Base-by-base conservation (phyloP, 169 alveolate species). In the Plasmodium relictum region DNA sequence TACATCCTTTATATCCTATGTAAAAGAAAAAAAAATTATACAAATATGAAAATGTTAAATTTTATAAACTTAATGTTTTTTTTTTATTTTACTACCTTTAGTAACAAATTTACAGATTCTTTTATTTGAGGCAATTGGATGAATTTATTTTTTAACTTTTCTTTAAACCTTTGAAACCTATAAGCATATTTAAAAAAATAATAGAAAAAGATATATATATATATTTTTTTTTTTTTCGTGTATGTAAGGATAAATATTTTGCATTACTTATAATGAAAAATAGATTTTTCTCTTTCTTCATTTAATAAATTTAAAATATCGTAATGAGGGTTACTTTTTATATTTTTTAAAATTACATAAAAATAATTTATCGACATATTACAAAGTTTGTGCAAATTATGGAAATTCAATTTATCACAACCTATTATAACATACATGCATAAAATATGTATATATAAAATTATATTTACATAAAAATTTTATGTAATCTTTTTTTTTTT, bases 301-400 rank as follows among this genome's bases (percentile, higher is more conserved):
- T 56, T 76, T 24, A 76, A 18, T 66, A 76, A 12, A 22, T 48
- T 76, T 22, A 76, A 52, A 62, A 76, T 76, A 22, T 76, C 88
- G 26, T 76, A 76, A 6, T 76, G 14, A 12, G 74, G 73, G 31
- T 14, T 6, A 56, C 7, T 76, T 54, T 42, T 62, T 42, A 76
- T 44, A 18, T 42, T 62, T 62, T 76, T 76, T 6, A 76, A 26
- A 44, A 76, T 76, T 5, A 41, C 63, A 22, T 76, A 76, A 56
- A 76, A 76, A 45, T 76, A 76, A 56, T 76, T 76, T 37, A 76
- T 76, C 6, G 88, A 65, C 88, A 76, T 62, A n/a, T 76, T 76
- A 7, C 88, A 76, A 50, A 76, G 76, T 6, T 62, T 76, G 68
- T 63, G 62, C 20, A 76, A 41, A 22, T 76, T 76, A 10, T 76